phyloP scores from a whole-genome alignment of 352 stramenopile genomes.

The Blastocystis sp. region DNA sequence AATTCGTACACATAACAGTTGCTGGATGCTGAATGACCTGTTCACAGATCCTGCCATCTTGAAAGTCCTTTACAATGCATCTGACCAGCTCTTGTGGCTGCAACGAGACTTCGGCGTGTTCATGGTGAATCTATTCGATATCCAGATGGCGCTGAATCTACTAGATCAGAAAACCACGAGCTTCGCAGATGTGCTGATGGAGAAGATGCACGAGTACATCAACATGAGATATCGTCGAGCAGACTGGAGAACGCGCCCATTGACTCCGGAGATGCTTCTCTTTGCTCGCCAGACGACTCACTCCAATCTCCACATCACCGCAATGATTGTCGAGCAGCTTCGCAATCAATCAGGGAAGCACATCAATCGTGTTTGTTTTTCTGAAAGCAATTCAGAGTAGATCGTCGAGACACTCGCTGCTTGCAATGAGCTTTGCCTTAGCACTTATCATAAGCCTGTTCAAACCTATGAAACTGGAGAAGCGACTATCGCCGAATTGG shows the following conservation, averaged over 20 bases:
- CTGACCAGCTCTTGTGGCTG: slow-evolving; percentile 95
- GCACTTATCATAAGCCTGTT: slow-evolving; percentile 41
- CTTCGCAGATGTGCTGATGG: slow-evolving; percentile 74
- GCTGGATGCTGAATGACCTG: slow-evolving; percentile 77
- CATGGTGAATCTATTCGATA: slow-evolving; percentile 97
- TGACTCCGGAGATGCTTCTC: slow-evolving; percentile 75
- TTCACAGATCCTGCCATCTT: slow-evolving; percentile 88
- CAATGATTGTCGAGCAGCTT: slow-evolving; percentile 79
- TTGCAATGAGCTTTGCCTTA: slow-evolving; percentile 38
- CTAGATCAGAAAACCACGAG: slow-evolving; percentile 69
- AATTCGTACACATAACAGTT: slow-evolving; percentile 76
- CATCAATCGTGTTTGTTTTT: slow-evolving; percentile 12
- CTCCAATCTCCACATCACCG: slow-evolving; percentile 90
- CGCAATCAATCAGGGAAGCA: slow-evolving; percentile 62
- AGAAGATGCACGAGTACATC: slow-evolving; percentile 73
- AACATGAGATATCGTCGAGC: slow-evolving; percentile 95
- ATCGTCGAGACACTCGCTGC: slow-evolving; percentile 27
- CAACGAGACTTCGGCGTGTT: slow-evolving; percentile 95
- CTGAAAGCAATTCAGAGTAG: neutral
- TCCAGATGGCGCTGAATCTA: slow-evolving; percentile 71
- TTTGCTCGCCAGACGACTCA: slow-evolving; percentile 93
- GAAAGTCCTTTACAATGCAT: slow-evolving; percentile 94
- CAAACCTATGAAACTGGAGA: slow-evolving; percentile 49
- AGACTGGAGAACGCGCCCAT: slow-evolving; percentile 83
- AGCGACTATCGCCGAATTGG: slow-evolving; percentile 27